These are phyloP conservation scores for Thermomucor indicae-seudaticae DNA, from an alignment of 371 early-diverging fungal species.

Conservation along the genomic window DNA sequence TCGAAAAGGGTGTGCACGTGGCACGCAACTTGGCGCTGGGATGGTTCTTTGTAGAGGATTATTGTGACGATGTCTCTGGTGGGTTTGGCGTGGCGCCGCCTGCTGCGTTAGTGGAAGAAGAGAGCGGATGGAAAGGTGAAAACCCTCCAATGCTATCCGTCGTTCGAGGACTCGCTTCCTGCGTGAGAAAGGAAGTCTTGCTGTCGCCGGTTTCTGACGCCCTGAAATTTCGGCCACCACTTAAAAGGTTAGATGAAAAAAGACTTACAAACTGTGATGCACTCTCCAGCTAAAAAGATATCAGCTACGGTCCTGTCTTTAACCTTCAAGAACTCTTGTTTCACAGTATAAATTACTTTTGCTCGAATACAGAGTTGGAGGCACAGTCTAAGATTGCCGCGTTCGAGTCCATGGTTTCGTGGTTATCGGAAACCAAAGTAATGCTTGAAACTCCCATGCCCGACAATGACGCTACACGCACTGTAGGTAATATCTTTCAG, in stretches of 20 bases:
- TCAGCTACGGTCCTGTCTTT: no score
- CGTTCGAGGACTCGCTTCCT: slow-evolving; percentile 52
- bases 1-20: slow-evolving; percentile 16
- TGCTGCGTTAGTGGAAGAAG: slow-evolving; percentile 7
- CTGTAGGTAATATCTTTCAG: slow-evolving; percentile 21
- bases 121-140: slow-evolving; percentile 27
- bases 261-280: no score
- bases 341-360: slow-evolving; percentile 42
- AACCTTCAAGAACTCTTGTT: slow-evolving; percentile 46
- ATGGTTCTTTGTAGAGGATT: slow-evolving; percentile 28
- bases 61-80: slow-evolving; percentile 2
- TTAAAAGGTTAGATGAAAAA: slow-evolving; percentile 26
- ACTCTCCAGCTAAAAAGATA: no score
- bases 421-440: slow-evolving; percentile 59
- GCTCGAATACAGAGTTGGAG: slow-evolving; percentile 50
- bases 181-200: slow-evolving; percentile 42
- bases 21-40: slow-evolving; percentile 29
- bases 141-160: slow-evolving; percentile 47
- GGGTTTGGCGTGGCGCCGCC: slow-evolving; percentile 15
- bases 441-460: not conserved
- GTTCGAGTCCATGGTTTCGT: slow-evolving; percentile 72
- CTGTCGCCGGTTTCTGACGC: slow-evolving; percentile 24
- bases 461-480: slow-evolving; percentile 3
- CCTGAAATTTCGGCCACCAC: slow-evolving; percentile 5
- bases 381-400: slow-evolving; percentile 64